Conservation (phyloP, 768 basidiomycete species). For the Trametes coccinea region DNA sequence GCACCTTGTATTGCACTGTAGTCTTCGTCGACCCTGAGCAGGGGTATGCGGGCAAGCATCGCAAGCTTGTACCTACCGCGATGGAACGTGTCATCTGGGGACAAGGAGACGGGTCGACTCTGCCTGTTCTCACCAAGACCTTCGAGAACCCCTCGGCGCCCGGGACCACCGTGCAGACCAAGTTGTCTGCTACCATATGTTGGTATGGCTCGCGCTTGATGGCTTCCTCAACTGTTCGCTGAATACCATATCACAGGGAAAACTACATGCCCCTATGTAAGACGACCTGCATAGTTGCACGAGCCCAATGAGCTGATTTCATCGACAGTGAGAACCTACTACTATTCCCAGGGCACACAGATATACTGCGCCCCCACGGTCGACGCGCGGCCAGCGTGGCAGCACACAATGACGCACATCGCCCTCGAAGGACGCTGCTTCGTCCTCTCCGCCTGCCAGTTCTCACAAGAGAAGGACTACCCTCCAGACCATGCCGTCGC, state of each 20-base stretch:
- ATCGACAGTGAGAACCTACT: slow-evolving; percentile 52
- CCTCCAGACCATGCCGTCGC: slow-evolving; percentile 48
- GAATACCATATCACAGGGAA: slow-evolving; percentile 46
- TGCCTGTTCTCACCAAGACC: slow-evolving; percentile 47
- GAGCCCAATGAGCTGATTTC: not conserved
- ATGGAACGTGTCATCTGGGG: slow-evolving; percentile 65
- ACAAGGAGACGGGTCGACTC: slow-evolving; percentile 53
- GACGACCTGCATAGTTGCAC: slow-evolving; percentile 23
- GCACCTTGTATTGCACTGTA: slow-evolving; percentile 62
- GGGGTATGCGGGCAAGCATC: slow-evolving; percentile 60
- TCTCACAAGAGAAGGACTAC: slow-evolving; percentile 54
- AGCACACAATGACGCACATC: slow-evolving; percentile 58
- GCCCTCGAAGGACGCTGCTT: slow-evolving; percentile 71
- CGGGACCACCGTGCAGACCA: slow-evolving; percentile 36
- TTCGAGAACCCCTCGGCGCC: slow-evolving; percentile 33
- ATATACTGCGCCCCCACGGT: slow-evolving; percentile 70
- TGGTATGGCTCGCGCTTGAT: slow-evolving; percentile 41
- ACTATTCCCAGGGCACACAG: slow-evolving; percentile 59
- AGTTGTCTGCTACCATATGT: slow-evolving; percentile 58
- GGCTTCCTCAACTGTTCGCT: not conserved
- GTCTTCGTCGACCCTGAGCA: slow-evolving; percentile 54
- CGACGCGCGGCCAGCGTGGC: slow-evolving; percentile 58
- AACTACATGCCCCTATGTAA: slow-evolving; percentile 67
- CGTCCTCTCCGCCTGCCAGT: slow-evolving; percentile 65
- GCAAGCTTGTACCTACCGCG: slow-evolving; percentile 65